Conservation (phyloP, 495 filamentous ascomycete species). For the Penicillium samsonianum region DNA sequence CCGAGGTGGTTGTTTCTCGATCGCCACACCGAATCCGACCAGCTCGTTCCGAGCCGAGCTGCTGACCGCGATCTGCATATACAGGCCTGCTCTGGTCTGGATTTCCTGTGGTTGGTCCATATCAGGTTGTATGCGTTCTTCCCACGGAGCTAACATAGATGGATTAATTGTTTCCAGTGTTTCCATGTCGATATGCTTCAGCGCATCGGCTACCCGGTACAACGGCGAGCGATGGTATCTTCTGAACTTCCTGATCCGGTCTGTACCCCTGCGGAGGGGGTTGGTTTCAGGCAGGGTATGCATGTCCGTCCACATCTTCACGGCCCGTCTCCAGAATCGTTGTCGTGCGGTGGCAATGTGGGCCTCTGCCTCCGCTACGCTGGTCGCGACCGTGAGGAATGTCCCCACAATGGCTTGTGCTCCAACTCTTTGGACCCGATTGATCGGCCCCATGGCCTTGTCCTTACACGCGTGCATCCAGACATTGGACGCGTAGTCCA, state of each 20-base stretch:
- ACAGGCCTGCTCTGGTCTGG: background rate
- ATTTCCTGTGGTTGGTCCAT: background rate
- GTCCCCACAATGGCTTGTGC: background rate
- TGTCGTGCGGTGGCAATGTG: background rate
- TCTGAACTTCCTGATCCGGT: conserved; percentile 2
- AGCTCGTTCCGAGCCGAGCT: conserved; percentile 9
- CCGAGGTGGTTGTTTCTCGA: conserved; percentile 6
- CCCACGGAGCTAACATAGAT: conserved; percentile 15
- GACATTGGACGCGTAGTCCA: too few relatives aligned
- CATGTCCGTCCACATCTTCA: conserved; percentile 14
- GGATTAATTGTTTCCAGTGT: background rate
- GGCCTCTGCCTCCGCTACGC: conserved; percentile 6
- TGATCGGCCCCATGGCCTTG: conserved; percentile 12
- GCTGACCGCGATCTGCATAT: conserved; percentile 1
- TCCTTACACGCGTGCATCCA: conserved; percentile 2
- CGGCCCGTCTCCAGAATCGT: background rate
- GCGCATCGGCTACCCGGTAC: conserved; percentile 11
- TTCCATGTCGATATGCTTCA: conserved; percentile 10
- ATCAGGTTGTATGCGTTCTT: conserved; percentile 14
- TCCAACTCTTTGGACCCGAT: background rate
- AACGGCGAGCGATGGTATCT: conserved; percentile 12
- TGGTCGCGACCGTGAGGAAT: conserved; percentile 3
- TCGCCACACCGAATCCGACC: conserved; percentile 1
- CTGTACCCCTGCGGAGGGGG: conserved; percentile 23
- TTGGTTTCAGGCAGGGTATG: conserved; percentile 27